Conservation (phyloP, 2,329 filamentous ascomycete species). For the Stachybotrys elegans region DNA sequence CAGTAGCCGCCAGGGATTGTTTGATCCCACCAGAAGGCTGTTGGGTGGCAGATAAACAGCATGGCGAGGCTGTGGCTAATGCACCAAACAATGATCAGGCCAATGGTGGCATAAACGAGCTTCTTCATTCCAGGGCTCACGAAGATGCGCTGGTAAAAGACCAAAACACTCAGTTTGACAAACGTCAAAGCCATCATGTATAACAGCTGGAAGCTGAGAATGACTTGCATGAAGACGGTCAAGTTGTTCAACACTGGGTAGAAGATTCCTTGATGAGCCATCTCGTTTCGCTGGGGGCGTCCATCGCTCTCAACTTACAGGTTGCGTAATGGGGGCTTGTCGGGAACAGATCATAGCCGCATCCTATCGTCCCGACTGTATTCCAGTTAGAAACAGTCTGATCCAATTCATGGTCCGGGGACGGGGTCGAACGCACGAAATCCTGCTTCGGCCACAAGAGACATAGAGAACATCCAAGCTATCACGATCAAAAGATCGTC, state of each 20-base stretch:
- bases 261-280: neutral
- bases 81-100: conserved; percentile 41
- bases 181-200: neutral
- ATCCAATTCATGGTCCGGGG: too few species aligned
- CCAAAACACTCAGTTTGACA: conserved; percentile 40
- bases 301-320: neutral
- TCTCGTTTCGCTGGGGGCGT: neutral
- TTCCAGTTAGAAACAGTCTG: neutral
- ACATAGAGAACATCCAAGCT: neutral
- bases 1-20: conserved; percentile 36
- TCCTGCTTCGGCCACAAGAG: neutral
- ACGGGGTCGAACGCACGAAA: neutral
- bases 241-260: neutral
- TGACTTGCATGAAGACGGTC: neutral
- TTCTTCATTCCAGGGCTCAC: conserved; percentile 36
- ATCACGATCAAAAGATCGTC: neutral
- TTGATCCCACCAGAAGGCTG: conserved; percentile 43
- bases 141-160: conserved; percentile 51
- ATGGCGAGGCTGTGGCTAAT: conserved; percentile 42
- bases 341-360: neutral
- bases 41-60: conserved; percentile 47
- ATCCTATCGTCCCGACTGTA: neutral
- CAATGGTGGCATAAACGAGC: conserved; percentile 33
- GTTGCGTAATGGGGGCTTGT: neutral
- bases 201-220: neutral